Evolutionary conservation across 2,329 filamentous ascomycete genomes (phyloP), one percentile per base, ranked within the genome.

Genomic region (Phialophora chinensis): DNA sequence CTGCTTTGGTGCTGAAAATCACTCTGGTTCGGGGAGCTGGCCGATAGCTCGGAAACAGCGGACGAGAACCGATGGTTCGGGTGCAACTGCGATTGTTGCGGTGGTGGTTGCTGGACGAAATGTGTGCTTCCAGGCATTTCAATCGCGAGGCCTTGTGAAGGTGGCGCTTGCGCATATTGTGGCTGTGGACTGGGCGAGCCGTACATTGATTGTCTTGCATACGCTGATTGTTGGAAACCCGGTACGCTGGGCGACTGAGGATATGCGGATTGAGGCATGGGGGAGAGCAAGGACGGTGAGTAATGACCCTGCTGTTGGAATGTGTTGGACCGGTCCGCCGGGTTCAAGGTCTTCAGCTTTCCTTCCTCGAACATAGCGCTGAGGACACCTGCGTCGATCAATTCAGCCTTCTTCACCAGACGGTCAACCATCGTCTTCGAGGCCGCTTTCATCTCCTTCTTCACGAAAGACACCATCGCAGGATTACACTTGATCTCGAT

Each of bases 401-500:
- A 62, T 66, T 83, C 79, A 0, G 85, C 83, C 68, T 85, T 86
- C 66, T 81, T 80, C 29, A 86, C 78, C 10, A 91, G 77, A 17
- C 84, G 80, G 1, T 90, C 87, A 3, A 94, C 90, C 8, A 96
- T 84, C 4, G 85, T 82, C 11, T 83, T 84, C 72, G 96, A 92
- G 0, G 91, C 87, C 73, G 90, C 91, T 73, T 91, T 91, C 56
- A 96, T 83, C 12, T 91, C 95, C 79, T 88, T 91, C 82, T 91
- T 93, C 67, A 96, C 90, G 74, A 96, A 96, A 3, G 81, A 79
- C 0, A 88, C 84, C 81, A 95, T 86, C 68, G 95, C 81, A 63
- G 92, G 81, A 73, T 93, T 94, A 80, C 91, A 96, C 65, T 86
- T 86, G 83, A 96, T 88, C 70, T 92, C 89, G 56, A 95, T 89